Evolutionary conservation across 2,329 filamentous ascomycete species (phyloP), one percentile per base, ranked within the genome.

Genomic region (Colletotrichum musicola): DNA sequence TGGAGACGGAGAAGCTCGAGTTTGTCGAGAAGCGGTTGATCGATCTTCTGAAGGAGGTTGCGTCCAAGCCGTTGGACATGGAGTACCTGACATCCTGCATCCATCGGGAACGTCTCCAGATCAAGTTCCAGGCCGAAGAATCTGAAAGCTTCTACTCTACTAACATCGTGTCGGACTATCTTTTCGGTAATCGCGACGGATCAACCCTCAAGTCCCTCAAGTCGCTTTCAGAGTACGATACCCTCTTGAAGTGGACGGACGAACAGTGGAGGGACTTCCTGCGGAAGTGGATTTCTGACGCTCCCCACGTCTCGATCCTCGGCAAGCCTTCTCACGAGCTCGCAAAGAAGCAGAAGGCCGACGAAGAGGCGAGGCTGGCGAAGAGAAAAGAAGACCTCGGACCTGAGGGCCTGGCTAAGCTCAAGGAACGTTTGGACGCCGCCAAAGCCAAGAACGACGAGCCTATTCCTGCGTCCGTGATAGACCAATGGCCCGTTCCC

Each of bases 391-490:
- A 93, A 71, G 86, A 90, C 61, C 86, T 99, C 1, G 97, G 96
- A 0, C 81, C 91, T n/a, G 90, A 94, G 54, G 96, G 96, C 0
- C 82, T 99, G 25, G 88, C 92, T 75, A 85, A 90, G 72, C 86
- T 97, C 47, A 89, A 88, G 6, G 85, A 93, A 72, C 92, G 90
- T 75, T 86, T 99, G 4, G 92, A 97, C 64, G 85, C 89, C 47
- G 95, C 96, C 7, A 97, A 97, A 80, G 88, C 89, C 18, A 92
- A 95, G 79, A 99, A 98, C 75, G 93, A 98, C 72, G 88, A 90
- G 74, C 90, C 93, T 7, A 97, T 99, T 65, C 96, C 96, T 0
- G 85, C 89, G 25, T 89, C 92, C 2, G 82, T 98, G n/a, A 85
- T 99, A 14, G 91, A 94, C 68, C 85, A 89, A 62, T 97, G 97